These are phyloP conservation scores for Silene conica DNA, from an alignment of 148 eudicot species.

Conservation along the genomic window DNA sequence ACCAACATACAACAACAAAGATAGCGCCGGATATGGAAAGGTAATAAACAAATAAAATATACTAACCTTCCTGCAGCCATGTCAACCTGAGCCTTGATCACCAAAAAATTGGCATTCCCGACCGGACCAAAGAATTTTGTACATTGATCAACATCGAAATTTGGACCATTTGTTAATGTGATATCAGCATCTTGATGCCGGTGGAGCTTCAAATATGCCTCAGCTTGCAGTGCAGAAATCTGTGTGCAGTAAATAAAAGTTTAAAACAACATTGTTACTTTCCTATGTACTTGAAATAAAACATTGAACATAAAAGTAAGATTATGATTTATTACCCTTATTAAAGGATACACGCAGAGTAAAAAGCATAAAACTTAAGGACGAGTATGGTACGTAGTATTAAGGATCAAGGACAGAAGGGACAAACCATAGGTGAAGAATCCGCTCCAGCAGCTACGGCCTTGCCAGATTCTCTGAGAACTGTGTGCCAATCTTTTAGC, in stretches of 20 bases:
- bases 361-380: background rate
- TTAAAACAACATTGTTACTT: background rate
- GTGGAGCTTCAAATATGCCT: slow-evolving; percentile 70
- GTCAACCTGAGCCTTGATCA: slow-evolving; percentile 81
- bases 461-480: slow-evolving; percentile 48
- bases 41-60: background rate
- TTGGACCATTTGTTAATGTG: slow-evolving; percentile 53
- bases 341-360: background rate
- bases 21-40: slow-evolving; percentile 2
- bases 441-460: slow-evolving; percentile 79
- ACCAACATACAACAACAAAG: background rate
- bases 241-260: slow-evolving; percentile 21
- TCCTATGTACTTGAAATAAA: too few species aligned
- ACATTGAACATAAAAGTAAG: too few species aligned
- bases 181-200: slow-evolving; percentile 75
- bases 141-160: slow-evolving; percentile 54
- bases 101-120: slow-evolving; percentile 49
- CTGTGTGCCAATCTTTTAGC: slow-evolving; percentile 68
- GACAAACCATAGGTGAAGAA: slow-evolving; percentile 74
- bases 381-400: background rate
- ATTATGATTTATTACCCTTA: too few species aligned
- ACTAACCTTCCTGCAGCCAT: slow-evolving; percentile 80
- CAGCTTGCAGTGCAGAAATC: slow-evolving; percentile 79
- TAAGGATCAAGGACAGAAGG: background rate
- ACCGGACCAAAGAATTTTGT: slow-evolving; percentile 69